A percentile compares a stretch with the other conserved stretches of the same genome.
These are phyloP conservation scores for Smallanthus sonchifolius DNA, from an alignment of 129 eudicot species.

Conservation along the genomic window DNA sequence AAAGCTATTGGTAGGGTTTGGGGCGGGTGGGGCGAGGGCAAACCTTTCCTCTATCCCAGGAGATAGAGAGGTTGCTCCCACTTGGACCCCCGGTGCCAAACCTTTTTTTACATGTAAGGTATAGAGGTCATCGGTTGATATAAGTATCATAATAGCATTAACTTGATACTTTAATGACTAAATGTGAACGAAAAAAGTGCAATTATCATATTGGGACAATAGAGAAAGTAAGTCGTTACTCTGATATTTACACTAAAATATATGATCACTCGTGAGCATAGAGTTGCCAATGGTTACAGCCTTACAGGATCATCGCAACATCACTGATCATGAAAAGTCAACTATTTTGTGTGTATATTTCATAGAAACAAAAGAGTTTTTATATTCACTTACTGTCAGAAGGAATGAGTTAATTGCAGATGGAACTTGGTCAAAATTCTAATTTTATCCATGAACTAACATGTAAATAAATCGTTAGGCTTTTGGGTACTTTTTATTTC, in stretches of 20 bases:
- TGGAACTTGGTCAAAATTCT: no score
- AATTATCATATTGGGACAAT: background rate
- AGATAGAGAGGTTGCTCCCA: no score
- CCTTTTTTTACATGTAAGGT: no score
- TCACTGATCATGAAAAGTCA: background rate
- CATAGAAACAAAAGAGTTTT: background rate
- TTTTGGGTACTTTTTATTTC: no score
- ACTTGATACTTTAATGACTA: background rate
- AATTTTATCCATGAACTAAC: no score
- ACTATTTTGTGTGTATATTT: background rate
- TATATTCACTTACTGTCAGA: no score
- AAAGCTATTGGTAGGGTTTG: no score
- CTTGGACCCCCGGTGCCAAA: no score
- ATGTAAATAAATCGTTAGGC: no score
- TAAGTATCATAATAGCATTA: background rate
- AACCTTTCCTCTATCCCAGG: no score
- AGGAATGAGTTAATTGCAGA: no score
- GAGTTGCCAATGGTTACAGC: background rate
- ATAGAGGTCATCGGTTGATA: background rate
- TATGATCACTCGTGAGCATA: background rate
- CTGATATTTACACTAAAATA: background rate
- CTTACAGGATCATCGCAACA: background rate
- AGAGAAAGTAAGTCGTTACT: background rate
- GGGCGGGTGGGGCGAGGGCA: no score
- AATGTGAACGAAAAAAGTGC: background rate